These are phyloP conservation scores for Russula sp. DNA, from an alignment of 768 basidiomycete species.

Conservation along the genomic window DNA sequence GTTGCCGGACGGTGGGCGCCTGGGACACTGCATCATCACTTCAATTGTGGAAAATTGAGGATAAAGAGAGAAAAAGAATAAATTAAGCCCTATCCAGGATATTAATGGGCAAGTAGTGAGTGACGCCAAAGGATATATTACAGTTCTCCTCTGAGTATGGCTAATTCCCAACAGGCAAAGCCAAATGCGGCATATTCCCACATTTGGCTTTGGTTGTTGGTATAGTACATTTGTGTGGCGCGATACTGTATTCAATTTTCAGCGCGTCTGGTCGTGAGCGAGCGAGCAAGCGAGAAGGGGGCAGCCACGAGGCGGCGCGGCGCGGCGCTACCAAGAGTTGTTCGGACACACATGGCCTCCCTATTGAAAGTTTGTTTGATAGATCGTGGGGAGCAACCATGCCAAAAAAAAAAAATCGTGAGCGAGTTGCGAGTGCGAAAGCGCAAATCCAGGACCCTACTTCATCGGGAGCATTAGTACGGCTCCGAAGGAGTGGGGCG, in stretches of 20 bases:
- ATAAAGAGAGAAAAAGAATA: neutral
- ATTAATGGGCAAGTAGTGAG: neutral
- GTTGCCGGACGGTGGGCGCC: neutral
- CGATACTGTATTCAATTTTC: too few species aligned
- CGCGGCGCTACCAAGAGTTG: neutral
- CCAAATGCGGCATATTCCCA: constrained; percentile 12
- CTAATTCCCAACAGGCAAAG: neutral
- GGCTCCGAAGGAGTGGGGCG: neutral
- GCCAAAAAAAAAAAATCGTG: neutral
- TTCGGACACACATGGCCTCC: neutral
- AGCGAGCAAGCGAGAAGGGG: too few species aligned
- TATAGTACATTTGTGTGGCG: too few species aligned
- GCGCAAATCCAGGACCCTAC: too few species aligned
- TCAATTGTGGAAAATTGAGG: neutral
- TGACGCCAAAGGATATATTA: constrained; percentile 9
- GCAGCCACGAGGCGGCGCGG: neutral
- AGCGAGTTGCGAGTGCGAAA: too few species aligned
- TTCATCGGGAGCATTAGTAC: neutral
- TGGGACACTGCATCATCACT: neutral
- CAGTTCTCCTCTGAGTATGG: neutral
- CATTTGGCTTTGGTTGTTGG: too few species aligned
- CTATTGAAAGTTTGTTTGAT: constrained; percentile 13
- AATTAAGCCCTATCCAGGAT: neutral
- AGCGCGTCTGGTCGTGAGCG: too few species aligned
- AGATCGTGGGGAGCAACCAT: constrained; percentile 8